Conservation (phyloP, 2,329 filamentous ascomycete species). For the Cercospora janseana region DNA sequence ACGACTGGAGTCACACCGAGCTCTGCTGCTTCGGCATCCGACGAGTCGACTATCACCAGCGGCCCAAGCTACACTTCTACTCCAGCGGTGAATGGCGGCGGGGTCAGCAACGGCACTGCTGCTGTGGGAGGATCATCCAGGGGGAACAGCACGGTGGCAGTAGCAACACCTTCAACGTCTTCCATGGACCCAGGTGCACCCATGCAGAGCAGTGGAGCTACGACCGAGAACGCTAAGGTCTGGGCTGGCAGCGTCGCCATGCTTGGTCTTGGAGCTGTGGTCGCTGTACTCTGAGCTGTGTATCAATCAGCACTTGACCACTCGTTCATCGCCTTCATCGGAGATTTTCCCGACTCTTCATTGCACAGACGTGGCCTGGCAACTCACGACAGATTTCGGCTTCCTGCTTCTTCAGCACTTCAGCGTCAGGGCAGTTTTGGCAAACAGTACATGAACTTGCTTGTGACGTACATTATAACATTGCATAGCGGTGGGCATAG, state of each 20-base stretch:
- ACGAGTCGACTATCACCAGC: slow-evolving; percentile 4
- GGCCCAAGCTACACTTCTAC: not conserved
- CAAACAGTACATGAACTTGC: not conserved
- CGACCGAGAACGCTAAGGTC: slow-evolving; percentile 42
- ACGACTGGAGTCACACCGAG: not conserved
- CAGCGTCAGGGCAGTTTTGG: too few relatives aligned
- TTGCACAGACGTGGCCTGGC: not conserved
- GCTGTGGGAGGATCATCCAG: not conserved
- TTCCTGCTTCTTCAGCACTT: too few relatives aligned
- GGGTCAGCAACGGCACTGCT: not conserved
- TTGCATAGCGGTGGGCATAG: not conserved
- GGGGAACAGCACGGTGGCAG: too few relatives aligned
- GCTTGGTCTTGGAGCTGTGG: slow-evolving; percentile 32
- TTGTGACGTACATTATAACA: not conserved
- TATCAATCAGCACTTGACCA: too few relatives aligned
- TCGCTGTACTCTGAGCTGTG: slow-evolving; percentile 23
- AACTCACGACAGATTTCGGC: not conserved
- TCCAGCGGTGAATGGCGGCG: not conserved
- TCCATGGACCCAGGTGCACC: not conserved
- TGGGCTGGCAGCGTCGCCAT: slow-evolving; percentile 47
- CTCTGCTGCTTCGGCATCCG: not conserved
- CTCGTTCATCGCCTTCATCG: too few relatives aligned
- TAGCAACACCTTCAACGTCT: not conserved
- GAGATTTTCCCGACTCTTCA: not conserved
- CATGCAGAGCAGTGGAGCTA: slow-evolving; percentile 1